Evolutionary conservation across 2,329 filamentous ascomycete species (phyloP).

Genomic region (Kalaharituber pfeilii): DNA sequence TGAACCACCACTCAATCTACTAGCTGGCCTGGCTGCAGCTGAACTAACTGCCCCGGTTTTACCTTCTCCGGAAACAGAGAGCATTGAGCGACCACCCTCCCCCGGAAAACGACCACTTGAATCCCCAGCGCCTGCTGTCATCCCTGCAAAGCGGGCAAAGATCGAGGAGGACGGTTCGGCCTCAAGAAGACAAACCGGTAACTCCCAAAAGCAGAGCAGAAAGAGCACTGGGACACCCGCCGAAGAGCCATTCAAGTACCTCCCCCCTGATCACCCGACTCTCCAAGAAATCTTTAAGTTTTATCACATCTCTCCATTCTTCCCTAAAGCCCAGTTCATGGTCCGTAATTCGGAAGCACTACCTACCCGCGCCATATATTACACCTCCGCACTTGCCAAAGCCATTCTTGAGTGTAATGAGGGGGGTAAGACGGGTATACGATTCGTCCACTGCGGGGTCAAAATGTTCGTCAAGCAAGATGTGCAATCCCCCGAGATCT

Average conservation of each 20-base stretch:
- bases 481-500: constrained; percentile 67
- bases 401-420: constrained; percentile 79
- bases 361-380: constrained; percentile 90
- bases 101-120: constrained; percentile 21
- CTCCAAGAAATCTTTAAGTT: constrained; percentile 63
- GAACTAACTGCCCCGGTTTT: too few relatives aligned
- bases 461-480: constrained; percentile 99
- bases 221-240: constrained; percentile 35
- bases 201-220: constrained; percentile 29
- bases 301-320: constrained; percentile 66
- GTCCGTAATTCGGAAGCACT: constrained; percentile 81
- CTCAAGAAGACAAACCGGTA: constrained; percentile 20
- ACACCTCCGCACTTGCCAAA: constrained; percentile 68
- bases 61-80: background rate
- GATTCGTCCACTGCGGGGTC: constrained; percentile 90
- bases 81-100: constrained; percentile 8
- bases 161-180: constrained; percentile 24
- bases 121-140: constrained; percentile 14
- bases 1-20: background rate
- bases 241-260: constrained; percentile 91
- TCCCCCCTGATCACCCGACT: constrained; percentile 55
- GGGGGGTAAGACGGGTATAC: constrained; percentile 56
- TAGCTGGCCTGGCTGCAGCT: background rate
- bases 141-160: constrained; percentile 23
- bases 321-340: constrained; percentile 84